Percentiles rank a stretch among this genome's conserved stretches.
These are phyloP conservation scores for Chrysoporthe austroafricana DNA, from an alignment of 2,329 filamentous ascomycete genomes.

Conservation along the genomic window DNA sequence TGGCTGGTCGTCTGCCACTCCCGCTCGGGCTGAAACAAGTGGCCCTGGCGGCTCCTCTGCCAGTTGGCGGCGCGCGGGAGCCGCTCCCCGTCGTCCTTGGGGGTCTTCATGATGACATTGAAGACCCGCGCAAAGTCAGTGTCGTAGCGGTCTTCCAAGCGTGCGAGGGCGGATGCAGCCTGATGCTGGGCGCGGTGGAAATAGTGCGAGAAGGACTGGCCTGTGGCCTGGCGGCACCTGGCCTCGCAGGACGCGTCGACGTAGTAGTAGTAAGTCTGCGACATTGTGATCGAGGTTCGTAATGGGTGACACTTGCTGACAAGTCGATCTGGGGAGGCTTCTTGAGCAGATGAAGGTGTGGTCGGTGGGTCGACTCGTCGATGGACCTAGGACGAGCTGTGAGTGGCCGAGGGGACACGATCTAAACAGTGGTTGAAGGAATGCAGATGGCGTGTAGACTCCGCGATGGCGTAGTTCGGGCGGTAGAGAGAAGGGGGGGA, in stretches of 20 bases:
- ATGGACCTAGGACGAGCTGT: too few species aligned
- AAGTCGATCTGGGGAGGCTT: too few species aligned
- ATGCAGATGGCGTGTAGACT: too few species aligned
- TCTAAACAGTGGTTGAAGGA: too few species aligned
- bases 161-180: constrained; percentile 11
- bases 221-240: constrained; percentile 16
- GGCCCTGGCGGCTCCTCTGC: constrained; percentile 11
- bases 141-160: constrained; percentile 13
- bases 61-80: constrained; percentile 4
- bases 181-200: constrained; percentile 14
- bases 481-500: too few species aligned
- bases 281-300: neutral
- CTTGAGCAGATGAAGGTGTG: too few species aligned
- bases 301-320: too few species aligned
- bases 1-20: constrained; percentile 14
- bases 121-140: constrained; percentile 24
- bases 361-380: too few species aligned
- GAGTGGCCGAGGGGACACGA: too few species aligned
- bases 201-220: constrained; percentile 10
- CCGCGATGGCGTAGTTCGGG: too few species aligned
- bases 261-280: constrained; percentile 22
- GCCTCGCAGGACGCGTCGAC: constrained; percentile 23
- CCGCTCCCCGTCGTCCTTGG: neutral
- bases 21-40: neutral
- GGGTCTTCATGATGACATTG: constrained; percentile 24